These are phyloP conservation scores for Fragaria vesca DNA, from an alignment of 306 rosid species.

Conservation along the genomic window DNA sequence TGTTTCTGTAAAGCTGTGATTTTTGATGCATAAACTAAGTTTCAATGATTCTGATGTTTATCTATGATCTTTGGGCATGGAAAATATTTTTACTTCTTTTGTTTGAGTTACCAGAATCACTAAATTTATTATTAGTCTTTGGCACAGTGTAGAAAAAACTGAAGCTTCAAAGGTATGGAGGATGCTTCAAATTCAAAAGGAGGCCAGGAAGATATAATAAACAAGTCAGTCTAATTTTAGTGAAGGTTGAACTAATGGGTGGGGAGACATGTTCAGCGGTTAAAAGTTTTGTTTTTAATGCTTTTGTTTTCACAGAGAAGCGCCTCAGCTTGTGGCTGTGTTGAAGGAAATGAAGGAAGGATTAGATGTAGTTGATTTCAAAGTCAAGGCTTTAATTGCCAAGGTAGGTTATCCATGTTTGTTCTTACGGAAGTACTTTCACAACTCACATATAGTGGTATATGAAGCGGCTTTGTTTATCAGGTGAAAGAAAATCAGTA, in stretches of 20 bases:
- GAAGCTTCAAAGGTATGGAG: conserved; percentile 6
- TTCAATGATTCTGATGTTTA: not conserved
- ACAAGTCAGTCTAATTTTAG: not conserved
- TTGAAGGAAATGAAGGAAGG: conserved; percentile 89
- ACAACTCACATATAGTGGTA: not conserved
- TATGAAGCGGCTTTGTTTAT: conserved; percentile 4
- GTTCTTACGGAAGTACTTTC: not conserved
- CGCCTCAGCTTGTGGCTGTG: conserved; percentile 52
- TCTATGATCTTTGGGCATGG: not conserved
- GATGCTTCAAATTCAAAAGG: not conserved
- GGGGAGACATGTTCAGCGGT: not conserved
- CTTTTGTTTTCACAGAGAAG: conserved; percentile 45
- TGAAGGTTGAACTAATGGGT: not conserved
- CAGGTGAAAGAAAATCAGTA: conserved; percentile 65
- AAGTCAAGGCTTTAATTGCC: conserved; percentile 66
- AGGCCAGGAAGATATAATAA: not conserved
- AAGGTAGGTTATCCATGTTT: conserved; percentile 40
- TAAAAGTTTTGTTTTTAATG: not conserved
- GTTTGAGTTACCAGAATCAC: not conserved
- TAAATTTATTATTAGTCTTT: not conserved
- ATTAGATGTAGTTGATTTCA: conserved; percentile 50
- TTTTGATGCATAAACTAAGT: not conserved
- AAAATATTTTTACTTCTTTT: not conserved
- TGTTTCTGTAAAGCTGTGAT: not conserved
- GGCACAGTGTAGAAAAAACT: not conserved